These are phyloP conservation scores for Fusarium siculi DNA, from an alignment of 2,329 filamentous ascomycete species.

Conservation along the genomic window DNA sequence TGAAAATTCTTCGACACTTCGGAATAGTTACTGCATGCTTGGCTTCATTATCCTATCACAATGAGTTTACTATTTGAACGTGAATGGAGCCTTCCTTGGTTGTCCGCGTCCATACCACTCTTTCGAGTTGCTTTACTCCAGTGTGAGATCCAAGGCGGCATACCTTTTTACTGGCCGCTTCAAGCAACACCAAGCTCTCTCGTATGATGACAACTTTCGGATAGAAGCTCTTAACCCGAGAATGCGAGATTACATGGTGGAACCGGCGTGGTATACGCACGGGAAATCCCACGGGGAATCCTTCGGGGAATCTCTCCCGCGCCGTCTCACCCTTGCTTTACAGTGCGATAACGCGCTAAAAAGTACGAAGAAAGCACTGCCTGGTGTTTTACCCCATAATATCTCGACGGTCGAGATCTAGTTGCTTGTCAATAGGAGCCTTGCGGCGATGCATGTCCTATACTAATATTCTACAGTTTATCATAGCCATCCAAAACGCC, in stretches of 20 bases:
- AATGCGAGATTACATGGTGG: not conserved
- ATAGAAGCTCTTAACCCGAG: not conserved
- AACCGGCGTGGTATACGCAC: not conserved
- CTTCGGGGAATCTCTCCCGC: not conserved
- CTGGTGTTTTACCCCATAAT: too few species aligned
- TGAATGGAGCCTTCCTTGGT: accelerated
- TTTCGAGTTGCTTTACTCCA: not conserved
- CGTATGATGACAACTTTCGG: too few species aligned
- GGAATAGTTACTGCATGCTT: not conserved
- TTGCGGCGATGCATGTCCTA: too few species aligned
- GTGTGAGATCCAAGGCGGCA: not conserved
- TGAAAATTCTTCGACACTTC: accelerated
- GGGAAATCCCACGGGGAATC: not conserved
- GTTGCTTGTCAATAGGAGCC: not conserved
- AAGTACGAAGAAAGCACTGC: too few species aligned
- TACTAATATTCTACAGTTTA: not conserved
- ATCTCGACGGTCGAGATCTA: too few species aligned
- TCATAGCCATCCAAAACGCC: not conserved
- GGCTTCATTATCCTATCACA: accelerated
- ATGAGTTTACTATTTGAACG: accelerated
- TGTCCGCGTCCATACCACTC: not conserved
- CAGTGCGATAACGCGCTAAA: not conserved
- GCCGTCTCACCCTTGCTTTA: not conserved
- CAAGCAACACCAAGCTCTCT: not conserved
- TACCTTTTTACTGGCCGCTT: accelerated